Conservation (phyloP, 805 yeast genomes). For the Schwanniomyces polymorphus region DNA sequence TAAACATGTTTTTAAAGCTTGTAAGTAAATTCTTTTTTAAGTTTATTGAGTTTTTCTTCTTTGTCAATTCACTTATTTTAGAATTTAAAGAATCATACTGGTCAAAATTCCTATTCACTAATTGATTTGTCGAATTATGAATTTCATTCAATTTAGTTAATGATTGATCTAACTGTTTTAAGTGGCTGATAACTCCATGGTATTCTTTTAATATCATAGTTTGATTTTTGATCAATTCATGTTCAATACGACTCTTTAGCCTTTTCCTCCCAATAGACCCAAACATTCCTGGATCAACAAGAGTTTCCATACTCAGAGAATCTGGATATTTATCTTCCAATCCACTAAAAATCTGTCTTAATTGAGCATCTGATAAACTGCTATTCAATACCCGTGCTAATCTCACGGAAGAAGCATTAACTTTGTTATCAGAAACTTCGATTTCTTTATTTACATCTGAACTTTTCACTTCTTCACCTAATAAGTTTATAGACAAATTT, state of each 20-base stretch:
- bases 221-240: constrained; percentile 58
- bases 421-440: not conserved
- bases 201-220: constrained; percentile 31
- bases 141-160: constrained; percentile 18
- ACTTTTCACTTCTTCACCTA: constrained; percentile 14
- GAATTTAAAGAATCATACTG: constrained; percentile 20
- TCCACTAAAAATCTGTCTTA: constrained; percentile 32
- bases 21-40: constrained; percentile 54
- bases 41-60: constrained; percentile 31
- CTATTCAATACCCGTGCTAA: constrained; percentile 51
- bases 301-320: constrained; percentile 24
- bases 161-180: constrained; percentile 18
- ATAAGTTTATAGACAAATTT: constrained; percentile 40
- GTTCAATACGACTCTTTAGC: constrained; percentile 59
- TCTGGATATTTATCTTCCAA: constrained; percentile 29
- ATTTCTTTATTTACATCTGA: not conserved
- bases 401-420: constrained; percentile 37
- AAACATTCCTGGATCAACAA: constrained; percentile 48
- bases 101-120: constrained; percentile 29
- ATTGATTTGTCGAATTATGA: constrained; percentile 36
- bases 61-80: constrained; percentile 24
- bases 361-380: constrained; percentile 36
- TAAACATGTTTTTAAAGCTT: constrained; percentile 59
- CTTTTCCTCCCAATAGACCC: constrained; percentile 65
- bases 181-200: constrained; percentile 26